phyloP scores from a whole-genome alignment of 768 basidiomycete species.

The Phanerochaete sordida region DNA sequence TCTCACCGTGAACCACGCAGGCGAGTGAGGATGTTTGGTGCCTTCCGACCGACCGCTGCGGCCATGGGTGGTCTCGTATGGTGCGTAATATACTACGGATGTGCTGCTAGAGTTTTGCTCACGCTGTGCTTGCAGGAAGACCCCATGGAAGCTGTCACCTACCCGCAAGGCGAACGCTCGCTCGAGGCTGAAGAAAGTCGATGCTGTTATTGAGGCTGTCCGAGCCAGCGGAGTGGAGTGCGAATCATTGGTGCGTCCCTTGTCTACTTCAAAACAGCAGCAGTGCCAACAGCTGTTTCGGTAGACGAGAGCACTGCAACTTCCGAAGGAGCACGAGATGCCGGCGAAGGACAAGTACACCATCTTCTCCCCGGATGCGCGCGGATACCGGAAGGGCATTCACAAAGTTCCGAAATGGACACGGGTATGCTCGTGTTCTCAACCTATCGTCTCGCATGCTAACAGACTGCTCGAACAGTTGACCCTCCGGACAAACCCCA shows the following conservation, averaged over 20 bases:
- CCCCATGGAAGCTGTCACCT: constrained; percentile 86
- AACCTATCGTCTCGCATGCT: not conserved
- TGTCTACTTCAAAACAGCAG: not conserved
- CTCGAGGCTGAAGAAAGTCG: constrained; percentile 85
- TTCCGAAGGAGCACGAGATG: constrained; percentile 97
- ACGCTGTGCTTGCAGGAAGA: constrained; percentile 63
- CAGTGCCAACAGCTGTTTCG: not conserved
- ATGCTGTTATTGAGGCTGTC: constrained; percentile 89
- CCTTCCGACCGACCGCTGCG: constrained; percentile 71
- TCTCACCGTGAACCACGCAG: constrained; percentile 7
- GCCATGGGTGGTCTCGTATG: constrained; percentile 80
- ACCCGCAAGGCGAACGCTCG: constrained; percentile 94
- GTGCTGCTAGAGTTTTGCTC: not conserved
- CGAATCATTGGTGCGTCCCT: constrained; percentile 60
- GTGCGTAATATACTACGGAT: constrained; percentile 37
- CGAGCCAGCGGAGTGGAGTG: constrained; percentile 78
- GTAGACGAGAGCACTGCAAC: constrained; percentile 68
- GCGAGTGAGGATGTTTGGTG: constrained; percentile 67
- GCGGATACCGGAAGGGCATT: constrained; percentile 88
- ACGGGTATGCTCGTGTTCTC: constrained; percentile 49
- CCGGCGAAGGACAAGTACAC: constrained; percentile 92
- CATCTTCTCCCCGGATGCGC: constrained; percentile 64
- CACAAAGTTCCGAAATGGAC: constrained; percentile 99
- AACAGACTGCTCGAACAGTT: constrained; percentile 43
- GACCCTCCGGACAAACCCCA: constrained; percentile 84